phyloP scores from a whole-genome alignment of 768 basidiomycete species.

The Agrocybe pediades region DNA sequence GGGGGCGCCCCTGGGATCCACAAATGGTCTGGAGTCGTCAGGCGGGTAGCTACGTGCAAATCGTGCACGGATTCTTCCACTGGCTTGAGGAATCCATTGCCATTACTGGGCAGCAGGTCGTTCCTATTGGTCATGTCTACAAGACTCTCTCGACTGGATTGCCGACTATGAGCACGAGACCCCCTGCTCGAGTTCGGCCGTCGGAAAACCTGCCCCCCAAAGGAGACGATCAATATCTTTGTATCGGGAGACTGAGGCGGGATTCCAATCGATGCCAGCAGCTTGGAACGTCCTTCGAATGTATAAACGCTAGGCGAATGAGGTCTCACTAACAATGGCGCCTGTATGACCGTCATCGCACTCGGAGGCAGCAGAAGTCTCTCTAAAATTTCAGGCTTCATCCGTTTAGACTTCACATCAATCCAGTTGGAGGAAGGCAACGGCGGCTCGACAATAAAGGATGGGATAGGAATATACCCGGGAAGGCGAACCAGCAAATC shows the following conservation, averaged over 20 bases:
- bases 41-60: too few relatives aligned
- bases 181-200: slow-evolving; percentile 46
- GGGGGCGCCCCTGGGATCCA: slow-evolving; percentile 63
- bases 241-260: slow-evolving; percentile 55
- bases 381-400: slow-evolving; percentile 45
- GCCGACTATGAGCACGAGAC: slow-evolving; percentile 30
- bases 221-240: slow-evolving; percentile 76
- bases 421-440: slow-evolving; percentile 72
- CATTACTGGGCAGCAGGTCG: neutral
- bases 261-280: slow-evolving; percentile 64
- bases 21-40: slow-evolving; percentile 56
- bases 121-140: neutral
- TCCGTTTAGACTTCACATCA: slow-evolving; percentile 43
- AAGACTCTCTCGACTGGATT: slow-evolving; percentile 24
- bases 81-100: neutral
- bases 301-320: slow-evolving; percentile 52
- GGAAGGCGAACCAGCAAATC: slow-evolving; percentile 72
- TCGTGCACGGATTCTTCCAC: too few relatives aligned
- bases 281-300: slow-evolving; percentile 45
- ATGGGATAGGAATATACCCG: slow-evolving; percentile 76
- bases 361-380: slow-evolving; percentile 34
- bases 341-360: slow-evolving; percentile 43
- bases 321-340: slow-evolving; percentile 73
- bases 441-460: slow-evolving; percentile 52
- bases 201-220: slow-evolving; percentile 73